A percentile compares a stretch with the other conserved stretches of the same genome.
These are phyloP conservation scores for Leptomonas seymouri DNA, from an alignment of 208 protist species.

Conservation along the genomic window DNA sequence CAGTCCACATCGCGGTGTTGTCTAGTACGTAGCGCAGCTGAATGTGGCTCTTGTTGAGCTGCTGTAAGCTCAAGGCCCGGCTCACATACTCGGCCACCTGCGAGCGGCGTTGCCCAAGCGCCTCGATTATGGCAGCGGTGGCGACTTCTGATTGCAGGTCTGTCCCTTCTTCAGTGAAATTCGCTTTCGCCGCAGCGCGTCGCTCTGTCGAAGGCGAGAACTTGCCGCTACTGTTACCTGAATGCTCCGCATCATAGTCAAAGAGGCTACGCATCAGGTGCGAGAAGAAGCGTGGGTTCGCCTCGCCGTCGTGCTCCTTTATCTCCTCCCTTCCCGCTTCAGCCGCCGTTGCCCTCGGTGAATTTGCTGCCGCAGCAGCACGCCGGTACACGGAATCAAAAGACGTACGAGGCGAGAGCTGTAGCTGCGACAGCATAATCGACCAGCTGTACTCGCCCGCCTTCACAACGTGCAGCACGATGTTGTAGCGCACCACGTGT, in stretches of 20 bases:
- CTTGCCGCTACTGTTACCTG: background rate
- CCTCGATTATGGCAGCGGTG: background rate
- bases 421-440: constrained; percentile 53
- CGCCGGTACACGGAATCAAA: background rate
- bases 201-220: too few relatives aligned
- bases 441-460: constrained; percentile 67
- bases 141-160: background rate
- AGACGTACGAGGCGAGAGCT: constrained; percentile 34
- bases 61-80: constrained; percentile 14
- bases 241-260: constrained; percentile 31
- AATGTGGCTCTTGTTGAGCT: constrained; percentile 30
- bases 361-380: background rate
- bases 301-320: constrained; percentile 13
- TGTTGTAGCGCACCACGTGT: constrained; percentile 66
- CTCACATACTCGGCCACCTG: constrained; percentile 22
- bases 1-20: constrained; percentile 20
- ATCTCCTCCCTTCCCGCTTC: background rate
- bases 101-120: constrained; percentile 9
- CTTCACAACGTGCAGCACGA: constrained; percentile 56
- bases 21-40: constrained; percentile 18
- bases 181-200: background rate
- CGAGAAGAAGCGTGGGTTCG: constrained; percentile 50
- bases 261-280: constrained; percentile 43
- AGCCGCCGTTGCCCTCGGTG: too few relatives aligned
- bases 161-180: background rate